These are phyloP conservation scores for Claviceps humidiphila DNA, from an alignment of 2,329 filamentous ascomycete genomes.

Conservation along the genomic window DNA sequence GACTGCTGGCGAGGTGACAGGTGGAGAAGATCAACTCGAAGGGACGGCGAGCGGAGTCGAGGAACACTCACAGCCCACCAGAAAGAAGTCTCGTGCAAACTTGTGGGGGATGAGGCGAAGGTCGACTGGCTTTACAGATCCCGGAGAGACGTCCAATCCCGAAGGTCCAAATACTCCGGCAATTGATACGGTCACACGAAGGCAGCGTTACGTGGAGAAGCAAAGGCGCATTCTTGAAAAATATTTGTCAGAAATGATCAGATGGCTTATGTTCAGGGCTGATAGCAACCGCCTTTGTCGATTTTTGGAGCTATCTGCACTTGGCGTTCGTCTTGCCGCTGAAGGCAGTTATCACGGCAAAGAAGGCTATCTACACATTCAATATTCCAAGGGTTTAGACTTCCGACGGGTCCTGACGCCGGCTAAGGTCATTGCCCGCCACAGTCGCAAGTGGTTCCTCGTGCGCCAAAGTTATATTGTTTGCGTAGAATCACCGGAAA, in stretches of 20 bases:
- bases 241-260: constrained; percentile 87
- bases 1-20: constrained; percentile 39
- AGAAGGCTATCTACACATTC: constrained; percentile 86
- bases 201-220: constrained; percentile 58
- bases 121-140: constrained; percentile 36
- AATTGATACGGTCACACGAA: constrained; percentile 29
- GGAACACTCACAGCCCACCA: constrained; percentile 17
- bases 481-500: constrained; percentile 95
- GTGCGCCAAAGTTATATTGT: constrained; percentile 97
- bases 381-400: constrained; percentile 79
- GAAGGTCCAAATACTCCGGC: constrained; percentile 28
- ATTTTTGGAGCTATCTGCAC: constrained; percentile 85
- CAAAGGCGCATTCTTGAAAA: constrained; percentile 78
- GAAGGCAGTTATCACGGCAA: constrained; percentile 97
- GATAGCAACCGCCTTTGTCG: constrained; percentile 94
- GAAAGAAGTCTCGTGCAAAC: constrained; percentile 39
- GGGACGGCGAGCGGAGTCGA: constrained; percentile 23
- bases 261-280: constrained; percentile 90
- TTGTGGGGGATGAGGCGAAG: constrained; percentile 41
- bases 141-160: constrained; percentile 28
- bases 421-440: constrained; percentile 63
- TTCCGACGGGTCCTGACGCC: constrained; percentile 72
- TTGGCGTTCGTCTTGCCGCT: constrained; percentile 84
- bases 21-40: constrained; percentile 49
- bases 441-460: constrained; percentile 92